phyloP scores from a whole-genome alignment of 306 rosid species.

The Vicia sativa region DNA sequence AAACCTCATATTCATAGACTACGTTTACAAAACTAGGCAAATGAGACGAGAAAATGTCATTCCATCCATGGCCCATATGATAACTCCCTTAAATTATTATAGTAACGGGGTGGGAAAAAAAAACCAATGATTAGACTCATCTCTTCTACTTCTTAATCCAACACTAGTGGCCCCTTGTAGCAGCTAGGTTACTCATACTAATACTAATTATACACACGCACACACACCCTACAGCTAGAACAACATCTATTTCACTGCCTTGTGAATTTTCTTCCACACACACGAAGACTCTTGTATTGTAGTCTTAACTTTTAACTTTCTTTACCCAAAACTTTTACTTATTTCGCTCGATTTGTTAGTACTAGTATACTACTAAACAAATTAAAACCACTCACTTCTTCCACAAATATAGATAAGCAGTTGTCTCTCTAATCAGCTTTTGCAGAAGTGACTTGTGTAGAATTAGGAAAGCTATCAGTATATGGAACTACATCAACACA shows the following conservation, averaged over 20 bases:
- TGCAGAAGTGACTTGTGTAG: constrained; percentile 52
- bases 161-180: constrained; percentile 50
- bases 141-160: constrained; percentile 63
- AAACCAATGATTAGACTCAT: constrained; percentile 56
- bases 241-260: constrained; percentile 50
- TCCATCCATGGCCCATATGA: constrained; percentile 56
- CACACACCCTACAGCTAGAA: constrained; percentile 56
- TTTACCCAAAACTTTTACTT: constrained; percentile 42
- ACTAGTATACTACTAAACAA: constrained; percentile 33
- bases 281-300: constrained; percentile 43
- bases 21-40: constrained; percentile 40
- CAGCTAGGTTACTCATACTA: constrained; percentile 40
- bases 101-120: constrained; percentile 41
- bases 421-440: constrained; percentile 62
- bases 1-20: constrained; percentile 34
- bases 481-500: constrained; percentile 39
- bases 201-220: not conserved
- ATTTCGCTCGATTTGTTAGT: constrained; percentile 29
- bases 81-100: constrained; percentile 45
- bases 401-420: constrained; percentile 41
- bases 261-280: constrained; percentile 44
- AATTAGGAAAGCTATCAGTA: constrained; percentile 41
- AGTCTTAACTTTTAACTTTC: constrained; percentile 37
- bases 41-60: constrained; percentile 41
- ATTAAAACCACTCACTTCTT: constrained; percentile 46